Conservation (phyloP, 176 grass and related monocot genomes). For the Luzula sylvatica region DNA sequence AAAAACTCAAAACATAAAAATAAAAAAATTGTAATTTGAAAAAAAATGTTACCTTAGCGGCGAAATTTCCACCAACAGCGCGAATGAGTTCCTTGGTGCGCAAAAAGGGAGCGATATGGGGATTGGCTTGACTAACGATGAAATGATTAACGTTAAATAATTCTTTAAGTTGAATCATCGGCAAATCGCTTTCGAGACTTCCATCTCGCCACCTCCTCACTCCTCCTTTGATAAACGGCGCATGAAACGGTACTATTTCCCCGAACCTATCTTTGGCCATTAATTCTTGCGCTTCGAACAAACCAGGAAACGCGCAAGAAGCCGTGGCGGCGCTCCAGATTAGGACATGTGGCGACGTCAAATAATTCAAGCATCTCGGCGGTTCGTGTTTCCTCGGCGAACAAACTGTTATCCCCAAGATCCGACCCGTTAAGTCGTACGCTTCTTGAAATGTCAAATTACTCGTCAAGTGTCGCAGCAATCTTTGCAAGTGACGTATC, state of each 20-base stretch:
- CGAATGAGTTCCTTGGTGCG: constrained; percentile 73
- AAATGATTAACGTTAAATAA: constrained; percentile 94
- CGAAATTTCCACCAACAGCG: constrained; percentile 72
- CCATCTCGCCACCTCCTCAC: constrained; percentile 77
- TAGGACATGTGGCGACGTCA: constrained; percentile 88
- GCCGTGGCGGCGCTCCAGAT: constrained; percentile 95
- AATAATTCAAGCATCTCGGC: constrained; percentile 78
- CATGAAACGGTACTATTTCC: constrained; percentile 81
- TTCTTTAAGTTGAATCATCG: constrained; percentile 74
- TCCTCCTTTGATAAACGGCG: constrained; percentile 31
- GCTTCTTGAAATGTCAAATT: constrained; percentile 99
- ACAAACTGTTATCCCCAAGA: constrained; percentile 80
- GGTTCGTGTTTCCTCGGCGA: constrained; percentile 87
- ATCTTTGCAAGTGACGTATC: constrained; percentile 59
- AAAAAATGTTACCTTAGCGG: constrained; percentile 61
- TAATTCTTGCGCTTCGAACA: constrained; percentile 90
- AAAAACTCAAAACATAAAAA: constrained; percentile 12
- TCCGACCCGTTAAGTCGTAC: constrained; percentile 78
- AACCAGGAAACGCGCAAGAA: constrained; percentile 85
- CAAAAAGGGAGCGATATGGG: constrained; percentile 72
- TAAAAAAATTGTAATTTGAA: not conserved
- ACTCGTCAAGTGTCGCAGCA: constrained; percentile 70
- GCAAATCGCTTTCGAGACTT: constrained; percentile 89
- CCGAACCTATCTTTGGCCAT: constrained; percentile 95
- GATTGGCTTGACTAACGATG: constrained; percentile 95